Evolutionary conservation across 2,329 filamentous ascomycete species (phyloP), one percentile per base, ranked within the genome.

Genomic region (Myrmaecium sp.): DNA sequence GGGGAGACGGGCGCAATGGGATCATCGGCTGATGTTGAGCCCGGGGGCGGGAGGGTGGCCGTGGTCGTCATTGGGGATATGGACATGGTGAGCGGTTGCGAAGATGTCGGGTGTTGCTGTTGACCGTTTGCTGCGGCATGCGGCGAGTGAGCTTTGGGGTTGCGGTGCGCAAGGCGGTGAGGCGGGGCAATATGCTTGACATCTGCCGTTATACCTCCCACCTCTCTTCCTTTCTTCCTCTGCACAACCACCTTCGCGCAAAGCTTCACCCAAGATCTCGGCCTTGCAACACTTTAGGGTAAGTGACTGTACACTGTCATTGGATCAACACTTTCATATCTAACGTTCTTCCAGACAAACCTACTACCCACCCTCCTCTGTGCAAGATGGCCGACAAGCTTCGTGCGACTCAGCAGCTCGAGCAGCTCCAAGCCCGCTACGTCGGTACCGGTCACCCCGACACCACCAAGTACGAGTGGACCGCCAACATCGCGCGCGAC

Each of bases 391-490:
- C 89, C 55, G 89, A 98, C 62, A 98, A 98, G 60, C 78, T 98
- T 38, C 84, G 89, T 49, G 89, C 82, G 6, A 81, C 93, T 43
- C 89, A 98, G 57, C 89, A 98, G 54, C 84, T 98, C 48, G 89
- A 98, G 57, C 76, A 83, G 37, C 78, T 95, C 11, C 89, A 98
- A 57, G 76, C 84, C 45, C 91, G 91, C 46, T 94, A 89, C 61
- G 67, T 98, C 44, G 89, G 89, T 40, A 95, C 89, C 4, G 89
- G 89, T 14, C 84, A 94, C 54, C 81, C 86, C 22, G 89, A 98
- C 58, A 95, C 86, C 9, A 92, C 83, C 14, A 91, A 82, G 53
- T 89, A 89, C 73, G 89, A 98, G 58, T 98, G 84, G 83, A 77
- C 77, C 26, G 84, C 79, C 33, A 98, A 95, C 59, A 86, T 95